Evolutionary conservation across 1,139 yeast genomes (phyloP).

Genomic region (Zygoascus sp.): DNA sequence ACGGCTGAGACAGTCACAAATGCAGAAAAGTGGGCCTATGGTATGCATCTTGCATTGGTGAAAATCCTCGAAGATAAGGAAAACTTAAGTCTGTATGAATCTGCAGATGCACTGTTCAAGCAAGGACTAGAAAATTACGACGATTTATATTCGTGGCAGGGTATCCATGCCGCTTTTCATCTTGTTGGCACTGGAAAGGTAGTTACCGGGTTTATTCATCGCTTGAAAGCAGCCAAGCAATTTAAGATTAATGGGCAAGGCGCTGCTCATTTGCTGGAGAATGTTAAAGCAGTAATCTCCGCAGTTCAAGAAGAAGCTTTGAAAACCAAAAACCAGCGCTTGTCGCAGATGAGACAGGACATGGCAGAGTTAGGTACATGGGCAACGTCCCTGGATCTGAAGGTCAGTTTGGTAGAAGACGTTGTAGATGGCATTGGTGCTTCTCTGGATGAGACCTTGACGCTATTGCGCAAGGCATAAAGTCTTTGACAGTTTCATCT

Average conservation of each 20-base stretch:
- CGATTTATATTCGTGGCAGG: constrained; percentile 26
- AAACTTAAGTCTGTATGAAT: neutral
- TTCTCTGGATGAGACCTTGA: constrained; percentile 21
- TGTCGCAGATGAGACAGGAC: constrained; percentile 13
- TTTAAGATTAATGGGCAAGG: constrained; percentile 18
- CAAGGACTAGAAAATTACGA: neutral
- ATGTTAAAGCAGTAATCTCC: constrained; percentile 14
- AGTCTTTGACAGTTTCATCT: neutral
- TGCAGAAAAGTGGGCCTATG: constrained; percentile 35
- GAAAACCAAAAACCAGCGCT: constrained; percentile 20
- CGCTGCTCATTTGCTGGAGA: constrained; percentile 16
- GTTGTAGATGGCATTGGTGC: constrained; percentile 25
- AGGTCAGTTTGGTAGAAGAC: constrained; percentile 22
- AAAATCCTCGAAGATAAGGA: constrained; percentile 2
- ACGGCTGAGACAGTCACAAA: constrained; percentile 23
- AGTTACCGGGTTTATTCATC: constrained; percentile 22
- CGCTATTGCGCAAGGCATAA: constrained; percentile 12
- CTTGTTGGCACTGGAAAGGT: constrained; percentile 31
- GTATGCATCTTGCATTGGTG: constrained; percentile 2
- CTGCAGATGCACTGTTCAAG: neutral
- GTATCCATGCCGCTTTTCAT: constrained; percentile 30
- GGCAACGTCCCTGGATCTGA: constrained; percentile 22
- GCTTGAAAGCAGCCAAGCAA: constrained; percentile 22
- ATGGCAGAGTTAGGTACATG: constrained; percentile 22
- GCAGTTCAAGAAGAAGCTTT: constrained; percentile 20